Percentiles rank a stretch among this genome's conserved stretches.
Conservation (phyloP, 2,329 filamentous ascomycete genomes). For the Aspergillus arachidicola region DNA sequence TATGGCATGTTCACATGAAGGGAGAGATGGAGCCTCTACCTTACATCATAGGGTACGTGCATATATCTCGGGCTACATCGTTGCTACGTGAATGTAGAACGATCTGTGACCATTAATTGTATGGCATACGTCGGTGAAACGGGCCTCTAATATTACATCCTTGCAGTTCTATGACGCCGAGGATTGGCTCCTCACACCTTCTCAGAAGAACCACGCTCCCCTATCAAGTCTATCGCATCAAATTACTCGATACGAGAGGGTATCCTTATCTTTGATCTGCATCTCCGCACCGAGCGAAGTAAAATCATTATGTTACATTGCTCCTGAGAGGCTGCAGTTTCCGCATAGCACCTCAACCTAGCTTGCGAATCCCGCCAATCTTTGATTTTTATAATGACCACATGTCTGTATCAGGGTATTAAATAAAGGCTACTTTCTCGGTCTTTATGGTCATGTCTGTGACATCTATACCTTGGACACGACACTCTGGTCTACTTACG, state of each 20-base stretch:
- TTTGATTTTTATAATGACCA: background rate
- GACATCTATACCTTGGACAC: background rate
- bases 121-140: background rate
- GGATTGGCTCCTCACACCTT: background rate
- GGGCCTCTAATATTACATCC: background rate
- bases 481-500: background rate
- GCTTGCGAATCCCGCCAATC: background rate
- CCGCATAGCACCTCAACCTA: background rate
- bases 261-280: conserved; percentile 17
- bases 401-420: background rate
- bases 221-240: background rate
- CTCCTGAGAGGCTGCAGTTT: conserved; percentile 6
- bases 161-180: background rate
- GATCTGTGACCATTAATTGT: background rate
- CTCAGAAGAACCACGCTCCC: background rate
- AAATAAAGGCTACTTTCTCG: background rate
- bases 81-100: background rate
- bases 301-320: conserved; percentile 19
- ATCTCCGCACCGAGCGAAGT: conserved; percentile 25
- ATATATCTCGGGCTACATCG: background rate
- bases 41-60: background rate
- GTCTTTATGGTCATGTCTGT: background rate
- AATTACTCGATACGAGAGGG: background rate
- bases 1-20: background rate
- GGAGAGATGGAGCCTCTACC: background rate